phyloP scores from a whole-genome alignment of 202 grass and related monocot species.

The Panicum virgatum region DNA sequence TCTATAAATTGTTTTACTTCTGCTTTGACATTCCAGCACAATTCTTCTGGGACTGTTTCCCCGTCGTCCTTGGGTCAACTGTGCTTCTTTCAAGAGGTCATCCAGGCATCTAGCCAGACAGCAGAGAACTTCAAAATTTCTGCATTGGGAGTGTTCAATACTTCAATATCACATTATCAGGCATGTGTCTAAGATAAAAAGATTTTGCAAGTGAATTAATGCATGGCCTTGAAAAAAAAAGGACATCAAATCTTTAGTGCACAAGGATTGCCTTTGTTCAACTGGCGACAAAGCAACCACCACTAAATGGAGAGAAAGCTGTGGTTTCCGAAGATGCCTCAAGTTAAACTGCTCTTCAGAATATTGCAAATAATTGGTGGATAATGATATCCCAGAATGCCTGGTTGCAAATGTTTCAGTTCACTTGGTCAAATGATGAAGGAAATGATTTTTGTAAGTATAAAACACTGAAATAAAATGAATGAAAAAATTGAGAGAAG shows the following conservation, averaged over 20 bases:
- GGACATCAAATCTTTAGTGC: not conserved
- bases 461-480: not conserved
- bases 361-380: conserved; percentile 39
- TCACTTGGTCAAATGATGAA: conserved; percentile 25
- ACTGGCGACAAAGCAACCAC: conserved; percentile 42
- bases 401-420: conserved; percentile 41
- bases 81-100: conserved; percentile 12
- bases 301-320: conserved; percentile 38
- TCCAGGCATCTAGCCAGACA: not conserved
- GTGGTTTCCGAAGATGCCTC: conserved; percentile 36
- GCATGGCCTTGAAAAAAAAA: not conserved
- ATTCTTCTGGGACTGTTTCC: not conserved
- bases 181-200: not conserved
- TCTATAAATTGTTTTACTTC: not conserved
- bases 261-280: conserved; percentile 37
- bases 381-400: conserved; percentile 38
- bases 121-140: conserved; percentile 32
- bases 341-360: conserved; percentile 40
- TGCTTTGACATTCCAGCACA: conserved; percentile 23
- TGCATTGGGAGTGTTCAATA: conserved; percentile 23
- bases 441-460: conserved; percentile 21
- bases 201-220: not conserved
- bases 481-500: not conserved
- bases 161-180: conserved; percentile 23
- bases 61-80: not conserved